These are phyloP conservation scores for Colletotrichum aenigma DNA, from an alignment of 2,329 filamentous ascomycete genomes.

Conservation along the genomic window DNA sequence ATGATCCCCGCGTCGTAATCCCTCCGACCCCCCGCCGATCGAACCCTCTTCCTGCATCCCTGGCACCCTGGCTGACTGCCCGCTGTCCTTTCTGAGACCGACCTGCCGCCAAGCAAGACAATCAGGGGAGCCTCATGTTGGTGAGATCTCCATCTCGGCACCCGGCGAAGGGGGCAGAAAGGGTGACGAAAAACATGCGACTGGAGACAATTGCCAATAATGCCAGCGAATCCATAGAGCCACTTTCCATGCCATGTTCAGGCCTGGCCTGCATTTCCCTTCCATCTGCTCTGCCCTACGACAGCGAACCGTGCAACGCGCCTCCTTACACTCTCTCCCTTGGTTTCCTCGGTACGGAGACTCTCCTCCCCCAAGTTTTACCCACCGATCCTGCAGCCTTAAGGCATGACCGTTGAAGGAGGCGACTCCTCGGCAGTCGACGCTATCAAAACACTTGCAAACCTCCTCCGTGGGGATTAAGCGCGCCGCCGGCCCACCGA, in stretches of 20 bases:
- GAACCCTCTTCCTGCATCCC: background rate
- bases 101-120: background rate
- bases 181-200: background rate
- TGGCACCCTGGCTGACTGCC: background rate
- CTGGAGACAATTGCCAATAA: background rate
- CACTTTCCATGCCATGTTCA: background rate
- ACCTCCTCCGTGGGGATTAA: background rate
- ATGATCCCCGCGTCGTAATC: conserved; percentile 13
- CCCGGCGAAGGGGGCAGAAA: background rate
- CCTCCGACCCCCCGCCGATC: background rate
- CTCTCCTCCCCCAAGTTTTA: background rate
- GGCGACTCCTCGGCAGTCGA: background rate
- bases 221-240: background rate
- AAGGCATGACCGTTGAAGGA: background rate
- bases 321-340: background rate
- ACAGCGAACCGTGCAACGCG: background rate
- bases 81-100: background rate
- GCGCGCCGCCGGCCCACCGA: background rate
- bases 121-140: conserved; percentile 1
- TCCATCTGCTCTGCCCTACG: background rate
- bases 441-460: background rate
- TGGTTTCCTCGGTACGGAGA: background rate
- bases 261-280: background rate
- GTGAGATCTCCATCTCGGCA: background rate
- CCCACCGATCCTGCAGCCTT: background rate